Base-by-base conservation (phyloP, 176 grass and related monocot genomes). In the Cenchrus purpureus region DNA sequence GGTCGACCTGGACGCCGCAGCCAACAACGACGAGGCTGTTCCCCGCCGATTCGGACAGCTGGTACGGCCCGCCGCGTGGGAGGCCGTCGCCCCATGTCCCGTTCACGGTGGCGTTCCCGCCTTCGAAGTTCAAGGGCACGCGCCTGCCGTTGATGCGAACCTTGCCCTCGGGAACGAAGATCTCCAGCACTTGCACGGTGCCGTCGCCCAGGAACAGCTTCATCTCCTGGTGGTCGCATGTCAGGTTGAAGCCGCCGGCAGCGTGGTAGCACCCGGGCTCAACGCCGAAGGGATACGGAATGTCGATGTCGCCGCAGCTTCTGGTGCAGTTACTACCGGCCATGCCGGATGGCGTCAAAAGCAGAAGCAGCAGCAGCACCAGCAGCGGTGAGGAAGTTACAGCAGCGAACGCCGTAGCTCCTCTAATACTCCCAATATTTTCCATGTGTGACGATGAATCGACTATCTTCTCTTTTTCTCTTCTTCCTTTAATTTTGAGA, bases 121-220 rank as follows among this genome's bases (percentile, higher is more conserved):
- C 44, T 4, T 8, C 44, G 44, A 46, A 7, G 6, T 46, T 1
- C 44, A 46, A 7, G 7, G 6, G n/a, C 15, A 85, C 10, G 17
- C 61, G 73, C 19, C 79, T 87, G 77, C 69, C 82, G 32, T 68
- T 91, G 43, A 89, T 74, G 58, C 66, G 79, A 22, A 77, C 71
- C 11, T 40, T 86, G 29, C 81, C 77, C 0, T 4, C 12, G 0
- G 46, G 65, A 49, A 90, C 73, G 16, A 68, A 71, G 56, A 94
- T 83, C 51, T 91, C 64, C 0, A 94, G 25, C 22, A 94, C 82
- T 51, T 88, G 37, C 0, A 88, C 32, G 3, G 88, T 74, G 44
- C 44, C 44, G 44, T 46, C 44, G 73, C 44, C 82, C 1, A 90
- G 76, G 88, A 85, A 86, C 45, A 90, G 82, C 53, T 69, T 92